Evolutionary conservation across 148 eudicot species (phyloP), one percentile per base, ranked within the genome.

Genomic region (Talinum fruticosum): DNA sequence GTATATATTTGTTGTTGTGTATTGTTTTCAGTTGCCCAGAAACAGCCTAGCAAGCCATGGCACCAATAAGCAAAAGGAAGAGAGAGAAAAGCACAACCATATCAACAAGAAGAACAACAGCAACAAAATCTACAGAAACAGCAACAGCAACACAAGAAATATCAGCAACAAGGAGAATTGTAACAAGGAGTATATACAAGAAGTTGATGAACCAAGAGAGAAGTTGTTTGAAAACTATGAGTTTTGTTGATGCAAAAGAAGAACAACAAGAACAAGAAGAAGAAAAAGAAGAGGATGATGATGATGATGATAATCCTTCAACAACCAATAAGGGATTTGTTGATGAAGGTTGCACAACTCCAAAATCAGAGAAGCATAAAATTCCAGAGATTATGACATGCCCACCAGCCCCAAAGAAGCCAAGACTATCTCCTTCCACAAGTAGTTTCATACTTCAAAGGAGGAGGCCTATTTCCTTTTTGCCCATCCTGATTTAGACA

Each of bases 371-470:
- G 21, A 89, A 84, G 37, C 74, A 77, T 37, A 77, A 82, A 65
- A 87, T 89, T 70, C 93, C 93, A 1, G 86, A 83, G 77, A 86
- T 89, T 21, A n/a, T 19, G 16, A 85, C 88, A 0, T 89, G 93
- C 44, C 93, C 90, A 6, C 88, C 93, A 21, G 90, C 93, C 3
- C 93, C 93, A 0, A 87, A 78, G 89, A 89, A 89, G 84, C 75
- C 79, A 21, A 76, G 79, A 75, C 21, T 66, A 15, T 19, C 73
- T 3, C 15, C 76, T 37, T 29, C 72, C n/a, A n/a, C 21, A 24
- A 47, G 51, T 19, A 67, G 37, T 54, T 79, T 45, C 67, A 30
- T 78, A 16, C 54, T 28, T 66, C 74, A 72, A 76, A 81, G 66
- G 24, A 72, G 83, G 24, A 68, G 77, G 7, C 80, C 88, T 0